Evolutionary conservation across 495 filamentous ascomycete genomes (phyloP), one percentile per base, ranked within the genome.

Genomic region (Pseudoneurospora amorphoporcata): DNA sequence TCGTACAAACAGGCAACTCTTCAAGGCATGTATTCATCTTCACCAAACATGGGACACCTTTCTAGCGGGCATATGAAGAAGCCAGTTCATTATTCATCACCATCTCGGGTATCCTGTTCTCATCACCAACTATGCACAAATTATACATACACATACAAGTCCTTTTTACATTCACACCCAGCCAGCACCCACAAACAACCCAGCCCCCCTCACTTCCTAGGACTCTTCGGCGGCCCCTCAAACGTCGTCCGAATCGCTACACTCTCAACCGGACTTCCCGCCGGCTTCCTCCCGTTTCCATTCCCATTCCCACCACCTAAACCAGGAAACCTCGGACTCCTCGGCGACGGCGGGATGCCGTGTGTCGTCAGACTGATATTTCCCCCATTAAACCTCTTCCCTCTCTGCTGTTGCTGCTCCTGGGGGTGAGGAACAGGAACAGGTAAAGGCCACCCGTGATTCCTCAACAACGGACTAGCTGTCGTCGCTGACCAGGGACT

Each of bases 401-500:
- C 71, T 71, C 45, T 53, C 29, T 71, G 70, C 40, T 72, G 68
- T 19, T 69, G 73, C n/a, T 76, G 74, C n/a, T 72, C 40, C 10
- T 69, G 73, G 32, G 75, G 73, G 16, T 77, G 68, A n/a, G 69
- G 71, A 8, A 41, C 23, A 68, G 70, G 73, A 8, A 41, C 23
- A 68, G 70, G 73, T 75, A 77, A 75, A 69, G 41, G 71, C 79
- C 78, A 78, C 16, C 40, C 69, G 32, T 74, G 37, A 23, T 76
- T 79, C 29, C 72, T 78, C 19, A 83, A 38, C 14, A 81, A 72
- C 0, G 83, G 83, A 8, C 80, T 83, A 19, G 76, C 73, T 0
- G 81, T 79, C 32, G 79, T 77, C 0, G 74, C 80, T 1, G 81
- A 79, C 1, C 72, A 76, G 9, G 83, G 80, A 39, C 82, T 83